phyloP scores from a whole-genome alignment of 1,284 basidiomycete species.

The Fomes fomentarius region DNA sequence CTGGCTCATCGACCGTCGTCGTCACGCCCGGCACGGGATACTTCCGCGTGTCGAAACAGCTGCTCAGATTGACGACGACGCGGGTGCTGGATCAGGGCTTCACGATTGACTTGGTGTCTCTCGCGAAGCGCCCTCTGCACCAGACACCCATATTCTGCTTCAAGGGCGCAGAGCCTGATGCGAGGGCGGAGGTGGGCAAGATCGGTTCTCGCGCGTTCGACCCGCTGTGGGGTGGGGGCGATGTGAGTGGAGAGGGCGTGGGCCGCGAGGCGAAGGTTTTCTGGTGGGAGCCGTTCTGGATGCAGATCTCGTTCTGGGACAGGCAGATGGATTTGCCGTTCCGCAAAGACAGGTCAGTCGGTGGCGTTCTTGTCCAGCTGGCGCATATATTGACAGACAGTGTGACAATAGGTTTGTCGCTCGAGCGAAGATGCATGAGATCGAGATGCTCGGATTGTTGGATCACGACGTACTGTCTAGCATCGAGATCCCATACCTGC shows the following conservation, averaged over 20 bases:
- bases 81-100: slow-evolving; percentile 97
- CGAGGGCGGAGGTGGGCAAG: slow-evolving; percentile 46
- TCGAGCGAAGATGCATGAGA: slow-evolving; percentile 92
- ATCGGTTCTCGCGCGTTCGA: slow-evolving; percentile 60
- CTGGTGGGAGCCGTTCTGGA: slow-evolving; percentile 90
- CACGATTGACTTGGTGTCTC: slow-evolving; percentile 85
- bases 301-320: slow-evolving; percentile 82
- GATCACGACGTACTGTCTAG: slow-evolving; percentile 88
- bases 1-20: slow-evolving; percentile 84
- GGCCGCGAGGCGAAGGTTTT: slow-evolving; percentile 56
- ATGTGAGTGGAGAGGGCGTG: slow-evolving; percentile 33
- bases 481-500: slow-evolving; percentile 80
- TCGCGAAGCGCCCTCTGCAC: slow-evolving; percentile 93
- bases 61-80: slow-evolving; percentile 91
- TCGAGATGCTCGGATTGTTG: slow-evolving; percentile 89
- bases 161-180: slow-evolving; percentile 54
- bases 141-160: slow-evolving; percentile 91
- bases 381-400: background rate
- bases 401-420: slow-evolving; percentile 73
- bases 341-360: slow-evolving; percentile 72
- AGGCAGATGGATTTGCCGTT: slow-evolving; percentile 87
- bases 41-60: slow-evolving; percentile 89
- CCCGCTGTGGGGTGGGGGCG: slow-evolving; percentile 83
- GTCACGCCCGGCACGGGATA: slow-evolving; percentile 96
- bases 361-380: background rate